Percentiles rank a stretch among this genome's conserved stretches.
Conservation (phyloP, 495 filamentous ascomycete genomes). For the Penicillium macrosclerotiorum region DNA sequence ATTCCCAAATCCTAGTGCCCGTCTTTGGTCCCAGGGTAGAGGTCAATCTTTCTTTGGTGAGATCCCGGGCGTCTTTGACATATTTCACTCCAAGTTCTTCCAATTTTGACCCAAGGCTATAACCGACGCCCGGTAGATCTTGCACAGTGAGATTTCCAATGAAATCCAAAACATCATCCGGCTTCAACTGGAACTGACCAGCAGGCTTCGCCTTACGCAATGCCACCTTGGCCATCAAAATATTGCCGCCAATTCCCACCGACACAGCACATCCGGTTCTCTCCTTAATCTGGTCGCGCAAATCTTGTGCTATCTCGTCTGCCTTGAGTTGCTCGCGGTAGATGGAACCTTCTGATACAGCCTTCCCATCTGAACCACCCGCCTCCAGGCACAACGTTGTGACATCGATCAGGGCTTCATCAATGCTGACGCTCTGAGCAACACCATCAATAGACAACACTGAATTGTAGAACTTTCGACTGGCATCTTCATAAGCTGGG, state of each 20-base stretch:
- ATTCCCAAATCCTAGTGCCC: conserved; percentile 87
- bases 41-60: conserved; percentile 70
- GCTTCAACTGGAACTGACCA: conserved; percentile 83
- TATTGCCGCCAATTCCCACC: conserved; percentile 91
- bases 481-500: conserved; percentile 89
- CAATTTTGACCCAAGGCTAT: conserved; percentile 77
- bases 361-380: conserved; percentile 66
- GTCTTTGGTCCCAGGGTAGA: conserved; percentile 83
- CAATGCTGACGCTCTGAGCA: conserved; percentile 94
- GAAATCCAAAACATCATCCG: conserved; percentile 72
- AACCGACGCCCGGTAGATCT: conserved; percentile 83
- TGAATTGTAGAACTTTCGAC: conserved; percentile 78
- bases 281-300: conserved; percentile 67
- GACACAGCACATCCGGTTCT: conserved; percentile 85
- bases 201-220: conserved; percentile 91
- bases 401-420: conserved; percentile 86
- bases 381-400: conserved; percentile 63
- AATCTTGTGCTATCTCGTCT: conserved; percentile 62
- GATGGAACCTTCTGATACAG: conserved; percentile 67
- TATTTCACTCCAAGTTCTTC: conserved; percentile 81
- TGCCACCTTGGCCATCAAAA: conserved; percentile 86
- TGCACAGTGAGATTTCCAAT: conserved; percentile 73
- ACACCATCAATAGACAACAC: conserved; percentile 76
- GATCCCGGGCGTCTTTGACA: conserved; percentile 75
- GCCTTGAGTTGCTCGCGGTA: conserved; percentile 81